A percentile compares a stretch with the other conserved stretches of the same genome.
Evolutionary conservation across 2,329 filamentous ascomycete genomes (phyloP).

Genomic region (Sporothrix euskadiensis): DNA sequence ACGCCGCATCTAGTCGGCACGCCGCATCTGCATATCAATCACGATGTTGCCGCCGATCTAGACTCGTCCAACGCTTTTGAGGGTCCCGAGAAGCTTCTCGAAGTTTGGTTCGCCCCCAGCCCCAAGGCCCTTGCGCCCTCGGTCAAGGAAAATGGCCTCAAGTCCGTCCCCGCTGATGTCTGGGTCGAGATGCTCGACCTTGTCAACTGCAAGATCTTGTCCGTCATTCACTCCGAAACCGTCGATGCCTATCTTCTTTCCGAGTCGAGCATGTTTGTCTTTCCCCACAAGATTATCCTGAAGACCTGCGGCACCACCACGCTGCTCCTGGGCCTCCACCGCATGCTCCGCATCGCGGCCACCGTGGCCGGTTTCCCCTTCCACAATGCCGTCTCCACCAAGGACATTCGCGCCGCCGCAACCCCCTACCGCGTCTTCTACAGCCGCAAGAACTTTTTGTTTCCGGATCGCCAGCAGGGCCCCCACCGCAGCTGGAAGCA

Average conservation of each 20-base stretch:
- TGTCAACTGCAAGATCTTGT: constrained; percentile 98
- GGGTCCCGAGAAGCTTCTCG: constrained; percentile 94
- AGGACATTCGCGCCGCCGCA: constrained; percentile 72
- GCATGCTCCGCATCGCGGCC: constrained; percentile 89
- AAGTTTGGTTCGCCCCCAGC: constrained; percentile 95
- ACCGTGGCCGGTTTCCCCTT: constrained; percentile 86
- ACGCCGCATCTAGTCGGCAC: constrained; percentile 69
- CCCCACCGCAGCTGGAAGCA: constrained; percentile 98
- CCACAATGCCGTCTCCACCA: constrained; percentile 64
- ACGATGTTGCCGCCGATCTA: constrained; percentile 86
- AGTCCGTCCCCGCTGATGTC: constrained; percentile 76
- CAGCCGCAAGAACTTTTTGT: constrained; percentile 97
- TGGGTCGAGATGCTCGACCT: constrained; percentile 98
- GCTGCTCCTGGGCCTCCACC: constrained; percentile 81
- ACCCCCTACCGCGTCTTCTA: constrained; percentile 97
- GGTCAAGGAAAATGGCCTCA: constrained; percentile 74
- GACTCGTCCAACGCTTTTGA: constrained; percentile 97
- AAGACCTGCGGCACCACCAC: constrained; percentile 99
- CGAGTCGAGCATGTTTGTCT: constrained; percentile 99
- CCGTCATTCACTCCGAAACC: constrained; percentile 86
- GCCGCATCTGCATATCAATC: constrained; percentile 93
- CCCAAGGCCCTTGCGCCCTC: constrained; percentile 69
- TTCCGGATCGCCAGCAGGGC: constrained; percentile 88
- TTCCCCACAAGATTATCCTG: constrained; percentile 97
- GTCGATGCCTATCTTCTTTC: constrained; percentile 96